Evolutionary conservation across 805 yeast genomes (phyloP), one percentile per base, ranked within the genome.

Genomic region (Candida cerambycidarum): DNA sequence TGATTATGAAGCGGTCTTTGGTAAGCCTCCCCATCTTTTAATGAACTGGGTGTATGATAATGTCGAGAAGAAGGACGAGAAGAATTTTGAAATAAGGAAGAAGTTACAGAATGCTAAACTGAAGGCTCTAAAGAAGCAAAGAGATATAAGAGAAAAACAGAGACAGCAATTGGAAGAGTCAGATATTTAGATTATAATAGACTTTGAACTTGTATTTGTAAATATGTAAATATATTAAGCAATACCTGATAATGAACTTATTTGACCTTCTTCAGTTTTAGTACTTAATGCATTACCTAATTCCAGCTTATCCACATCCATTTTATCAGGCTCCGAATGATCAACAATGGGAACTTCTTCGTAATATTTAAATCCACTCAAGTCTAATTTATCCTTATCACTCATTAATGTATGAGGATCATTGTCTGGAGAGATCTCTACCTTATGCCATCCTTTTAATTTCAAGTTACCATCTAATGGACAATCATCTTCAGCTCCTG

Each of bases 1-100:
- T 56, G 79, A 76, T 48, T 77, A 76, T 54, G 78, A 75, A 52
- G 64, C 69, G 39, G 68, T 76, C 1, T 77, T 67, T 54, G 81
- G 82, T 1, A 59, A 57, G 34, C 72, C 75, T 38, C 82, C 82
- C 0, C 56, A 58, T 17, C 75, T 75, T 52, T 68, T 74, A 69
- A 72, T 76, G 45, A 72, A 69, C 52, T 73, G 78, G 75, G 72
- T 72, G 45, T 73, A 76, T 44, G 58, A 58, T 38, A 62, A 65
- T 37, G 52, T 65, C 1, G 33, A 30, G 28, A n/a, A 28, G 40
- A 69, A 63, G 32, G 62, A 61, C 40, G 47, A 57, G 40, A 54
- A 69, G 34, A 54, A 73, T 42, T 52, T 55, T 41, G 67, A 61
- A 25, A 55, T 65, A 51, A 62, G 58, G 54, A 66, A 55, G 53